Evolutionary conservation across 805 yeast genomes (phyloP).

Genomic region (Cyberlindnera xishuangbannaensis): DNA sequence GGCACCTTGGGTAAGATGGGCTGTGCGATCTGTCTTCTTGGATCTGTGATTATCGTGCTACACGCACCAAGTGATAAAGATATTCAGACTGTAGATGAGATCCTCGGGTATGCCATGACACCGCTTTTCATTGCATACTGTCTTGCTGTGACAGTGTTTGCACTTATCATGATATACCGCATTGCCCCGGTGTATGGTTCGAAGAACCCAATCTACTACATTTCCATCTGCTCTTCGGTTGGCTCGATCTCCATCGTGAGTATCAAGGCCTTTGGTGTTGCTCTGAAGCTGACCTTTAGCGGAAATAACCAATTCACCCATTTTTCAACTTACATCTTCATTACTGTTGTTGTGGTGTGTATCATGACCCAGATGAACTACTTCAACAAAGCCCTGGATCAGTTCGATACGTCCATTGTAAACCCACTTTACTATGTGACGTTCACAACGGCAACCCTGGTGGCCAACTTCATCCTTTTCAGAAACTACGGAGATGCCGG

Average conservation of each 20-base stretch:
- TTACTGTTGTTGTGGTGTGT: slow-evolving; percentile 71
- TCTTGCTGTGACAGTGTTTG: slow-evolving; percentile 54
- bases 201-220: slow-evolving; percentile 80
- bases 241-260: slow-evolving; percentile 90
- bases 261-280: slow-evolving; percentile 90
- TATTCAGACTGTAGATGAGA: slow-evolving; percentile 82
- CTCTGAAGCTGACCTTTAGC: slow-evolving; percentile 72
- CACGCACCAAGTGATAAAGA: slow-evolving; percentile 96
- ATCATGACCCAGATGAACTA: slow-evolving; percentile 90
- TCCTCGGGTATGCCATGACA: slow-evolving; percentile 68
- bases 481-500: slow-evolving; percentile 83
- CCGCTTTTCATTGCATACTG: slow-evolving; percentile 73
- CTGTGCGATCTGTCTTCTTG: slow-evolving; percentile 84
- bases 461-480: slow-evolving; percentile 81
- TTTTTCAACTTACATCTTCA: slow-evolving; percentile 75
- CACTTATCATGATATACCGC: slow-evolving; percentile 73
- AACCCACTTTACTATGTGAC: slow-evolving; percentile 89
- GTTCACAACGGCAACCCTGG: slow-evolving; percentile 81
- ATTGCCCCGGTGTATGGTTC: slow-evolving; percentile 78
- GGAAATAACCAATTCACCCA: slow-evolving; percentile 89
- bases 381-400: slow-evolving; percentile 89
- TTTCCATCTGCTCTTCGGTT: slow-evolving; percentile 83
- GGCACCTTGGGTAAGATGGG: slow-evolving; percentile 90
- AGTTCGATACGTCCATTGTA: slow-evolving; percentile 87
- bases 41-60: slow-evolving; percentile 79